Evolutionary conservation across 805 yeast genomes (phyloP), one percentile per base, ranked within the genome.

Genomic region (Lipomyces japonicus): DNA sequence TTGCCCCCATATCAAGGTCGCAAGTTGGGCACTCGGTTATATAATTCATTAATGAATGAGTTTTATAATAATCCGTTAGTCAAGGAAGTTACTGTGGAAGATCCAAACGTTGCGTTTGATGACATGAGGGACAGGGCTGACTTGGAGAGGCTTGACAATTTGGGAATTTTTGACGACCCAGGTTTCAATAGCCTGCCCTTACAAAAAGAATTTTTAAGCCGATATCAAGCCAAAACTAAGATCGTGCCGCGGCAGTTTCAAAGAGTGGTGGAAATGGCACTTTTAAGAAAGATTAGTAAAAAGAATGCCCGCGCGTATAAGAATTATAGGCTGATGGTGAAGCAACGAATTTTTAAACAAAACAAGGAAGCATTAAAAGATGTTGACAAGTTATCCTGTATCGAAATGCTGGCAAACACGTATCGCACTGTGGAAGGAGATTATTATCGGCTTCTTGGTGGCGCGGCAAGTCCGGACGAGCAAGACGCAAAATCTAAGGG

Each of bases 101-200:
- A 93, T 65, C 97, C 97, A 2, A 86, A 84, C 63, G 96, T 89
- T 64, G 79, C 80, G 31, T 91, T 93, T 68, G 98, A 93, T 63
- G 95, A 86, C 63, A 71, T 93, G 58, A 75, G 98, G 51, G 97
- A 93, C 64, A 72, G 91, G 28, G 76, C 81, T 55, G 97, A 93
- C 63, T 71, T 88, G 58, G 67, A 70, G 50, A 69, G 82, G 59
- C 65, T 83, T 28, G 65, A 67, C 32, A 61, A 65, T 39, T 39
- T 48, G n/a, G 53, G 53, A 6, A 30, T 51, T 2, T 43, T 46
- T 28, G 36, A 44, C 14, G 57, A 51, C 21, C 60, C 63, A 26
- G 67, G 48, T 69, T 35, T 44, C 58, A 28, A 50, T 50, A 42
- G 35, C 10, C 50, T 57, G 7, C 57, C 59, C 6, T 49, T 57